phyloP scores from a whole-genome alignment of 371 early-diverging fungal species.

The Mucor lusitanicus region DNA sequence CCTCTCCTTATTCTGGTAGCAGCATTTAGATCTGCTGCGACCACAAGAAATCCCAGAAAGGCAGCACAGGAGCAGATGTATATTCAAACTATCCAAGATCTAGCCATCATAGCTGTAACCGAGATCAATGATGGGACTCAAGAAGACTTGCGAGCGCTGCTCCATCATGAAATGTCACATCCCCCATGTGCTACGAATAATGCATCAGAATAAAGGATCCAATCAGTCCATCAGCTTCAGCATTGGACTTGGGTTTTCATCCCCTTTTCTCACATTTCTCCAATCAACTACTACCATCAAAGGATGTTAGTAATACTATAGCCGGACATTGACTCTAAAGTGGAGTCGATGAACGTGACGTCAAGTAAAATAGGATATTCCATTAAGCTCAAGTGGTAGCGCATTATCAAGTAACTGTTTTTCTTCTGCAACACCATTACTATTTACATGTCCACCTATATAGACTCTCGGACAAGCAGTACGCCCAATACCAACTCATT shows the following conservation, averaged over 20 bases:
- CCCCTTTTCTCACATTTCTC: not conserved
- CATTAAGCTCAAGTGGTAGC: not conserved
- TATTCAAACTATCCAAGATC: no score
- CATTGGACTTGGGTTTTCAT: not conserved
- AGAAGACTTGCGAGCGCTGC: no score
- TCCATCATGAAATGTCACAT: no score
- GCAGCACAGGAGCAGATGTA: no score
- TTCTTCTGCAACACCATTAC: not conserved
- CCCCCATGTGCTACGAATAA: no score
- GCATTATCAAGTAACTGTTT: not conserved
- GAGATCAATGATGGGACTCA: no score
- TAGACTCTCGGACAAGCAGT: conserved; percentile 16
- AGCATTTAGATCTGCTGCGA: no score
- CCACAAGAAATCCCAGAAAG: no score
- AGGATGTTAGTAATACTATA: not conserved
- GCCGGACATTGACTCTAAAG: not conserved
- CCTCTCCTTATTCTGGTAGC: no score
- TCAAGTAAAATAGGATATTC: not conserved
- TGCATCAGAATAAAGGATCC: not conserved
- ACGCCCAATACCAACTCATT: conserved; percentile 6
- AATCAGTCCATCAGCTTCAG: not conserved
- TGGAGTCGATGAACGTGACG: not conserved
- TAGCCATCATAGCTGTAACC: no score
- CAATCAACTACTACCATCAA: not conserved
- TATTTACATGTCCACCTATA: conserved; percentile 9